Conservation (phyloP, 495 filamentous ascomycete species). For the Aspergillus funiculosus region DNA sequence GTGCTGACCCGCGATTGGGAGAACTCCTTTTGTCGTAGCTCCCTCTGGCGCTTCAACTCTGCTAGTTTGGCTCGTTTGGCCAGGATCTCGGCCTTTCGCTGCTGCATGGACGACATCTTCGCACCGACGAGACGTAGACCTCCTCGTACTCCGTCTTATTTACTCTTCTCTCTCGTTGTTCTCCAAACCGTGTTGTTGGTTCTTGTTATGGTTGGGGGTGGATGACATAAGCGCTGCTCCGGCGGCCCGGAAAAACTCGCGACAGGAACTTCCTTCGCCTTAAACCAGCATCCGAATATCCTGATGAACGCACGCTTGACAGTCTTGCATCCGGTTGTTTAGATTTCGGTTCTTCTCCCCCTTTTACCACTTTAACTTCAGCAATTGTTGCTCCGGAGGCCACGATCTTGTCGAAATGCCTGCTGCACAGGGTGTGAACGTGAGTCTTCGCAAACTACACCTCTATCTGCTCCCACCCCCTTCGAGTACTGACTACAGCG, state of each 20-base stretch:
- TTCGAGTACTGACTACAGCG: conserved; percentile 11
- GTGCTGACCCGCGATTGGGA: conserved; percentile 56
- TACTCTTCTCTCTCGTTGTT: conserved; percentile 14
- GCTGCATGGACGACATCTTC: conserved; percentile 56
- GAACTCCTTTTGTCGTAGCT: conserved; percentile 70
- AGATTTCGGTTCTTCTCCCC: conserved; percentile 25
- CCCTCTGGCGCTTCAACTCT: conserved; percentile 88
- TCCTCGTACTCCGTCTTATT: conserved; percentile 21
- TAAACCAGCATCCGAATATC: conserved; percentile 26
- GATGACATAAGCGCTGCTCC: conserved; percentile 43
- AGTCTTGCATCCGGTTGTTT: conserved; percentile 32
- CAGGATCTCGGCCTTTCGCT: conserved; percentile 87
- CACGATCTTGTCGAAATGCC: conserved; percentile 38
- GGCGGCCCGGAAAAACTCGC: conserved; percentile 52
- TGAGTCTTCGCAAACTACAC: conserved; percentile 29
- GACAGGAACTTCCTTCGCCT: conserved; percentile 39
- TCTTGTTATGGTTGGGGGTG: conserved; percentile 13
- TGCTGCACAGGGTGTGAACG: conserved; percentile 46
- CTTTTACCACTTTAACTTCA: conserved; percentile 19
- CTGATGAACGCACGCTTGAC: conserved; percentile 38
- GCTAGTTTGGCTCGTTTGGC: conserved; percentile 92
- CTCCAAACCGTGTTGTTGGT: not conserved
- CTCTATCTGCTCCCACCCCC: not conserved
- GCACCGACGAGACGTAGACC: not conserved
- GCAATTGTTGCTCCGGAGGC: conserved; percentile 24